Percentiles rank a stretch among this genome's conserved stretches.
Conservation (phyloP, 2,329 filamentous ascomycete species). For the Stagonosporopsis cucurbitacearum region DNA sequence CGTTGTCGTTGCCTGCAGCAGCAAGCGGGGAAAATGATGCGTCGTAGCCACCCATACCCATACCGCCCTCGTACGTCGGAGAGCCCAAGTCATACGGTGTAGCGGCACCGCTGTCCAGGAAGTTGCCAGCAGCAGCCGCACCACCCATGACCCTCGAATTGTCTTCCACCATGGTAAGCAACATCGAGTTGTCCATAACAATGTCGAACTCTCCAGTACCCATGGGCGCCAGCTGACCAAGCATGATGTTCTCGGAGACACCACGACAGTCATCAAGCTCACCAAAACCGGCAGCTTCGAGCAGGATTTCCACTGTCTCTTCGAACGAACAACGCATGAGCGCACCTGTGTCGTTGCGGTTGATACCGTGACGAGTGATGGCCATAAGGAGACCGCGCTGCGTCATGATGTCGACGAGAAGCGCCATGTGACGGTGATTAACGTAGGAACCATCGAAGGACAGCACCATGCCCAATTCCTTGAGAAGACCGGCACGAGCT, state of each 20-base stretch:
- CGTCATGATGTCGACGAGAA: slow-evolving; percentile 97
- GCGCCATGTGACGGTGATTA: slow-evolving; percentile 95
- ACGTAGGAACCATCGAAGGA: slow-evolving; percentile 99
- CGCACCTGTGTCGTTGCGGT: slow-evolving; percentile 95
- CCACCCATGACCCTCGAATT: slow-evolving; percentile 72
- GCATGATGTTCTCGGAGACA: slow-evolving; percentile 98
- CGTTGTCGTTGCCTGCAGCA: slow-evolving; percentile 64
- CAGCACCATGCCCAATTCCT: slow-evolving; percentile 89
- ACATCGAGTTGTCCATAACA: slow-evolving; percentile 90
- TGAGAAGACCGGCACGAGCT: slow-evolving; percentile 82
- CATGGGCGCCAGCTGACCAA: slow-evolving; percentile 95
- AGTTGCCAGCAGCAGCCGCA: slow-evolving; percentile 76
- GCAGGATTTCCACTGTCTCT: slow-evolving; percentile 96
- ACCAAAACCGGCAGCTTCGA: slow-evolving; percentile 92
- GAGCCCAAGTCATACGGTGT: slow-evolving; percentile 87
- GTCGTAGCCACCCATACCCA: slow-evolving; percentile 66
- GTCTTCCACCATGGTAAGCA: slow-evolving; percentile 92
- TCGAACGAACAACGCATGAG: slow-evolving; percentile 99
- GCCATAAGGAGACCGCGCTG: slow-evolving; percentile 92
- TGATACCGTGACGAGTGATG: slow-evolving; percentile 97
- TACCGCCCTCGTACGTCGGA: slow-evolving; percentile 66
- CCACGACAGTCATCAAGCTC: slow-evolving; percentile 97
- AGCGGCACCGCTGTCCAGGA: slow-evolving; percentile 77
- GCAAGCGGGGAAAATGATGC: slow-evolving; percentile 78
- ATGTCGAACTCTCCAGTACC: slow-evolving; percentile 97